Percentiles rank a stretch among this genome's conserved stretches.
phyloP scores from a whole-genome alignment of 306 rosid species.

The Quercus parvula region DNA sequence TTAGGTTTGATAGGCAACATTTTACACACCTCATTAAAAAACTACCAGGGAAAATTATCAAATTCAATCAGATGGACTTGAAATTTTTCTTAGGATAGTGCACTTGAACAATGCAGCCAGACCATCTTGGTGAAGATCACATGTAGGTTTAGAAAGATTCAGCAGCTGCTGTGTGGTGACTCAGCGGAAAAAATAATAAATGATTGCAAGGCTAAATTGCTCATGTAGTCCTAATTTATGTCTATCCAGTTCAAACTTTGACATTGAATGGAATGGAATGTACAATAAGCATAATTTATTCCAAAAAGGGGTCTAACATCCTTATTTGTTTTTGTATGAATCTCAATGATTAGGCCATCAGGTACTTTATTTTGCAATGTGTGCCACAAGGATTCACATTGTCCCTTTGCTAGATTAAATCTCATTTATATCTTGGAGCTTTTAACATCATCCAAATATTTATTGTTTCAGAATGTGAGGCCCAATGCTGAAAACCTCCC shows the following conservation, averaged over 20 bases:
- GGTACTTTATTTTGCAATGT: neutral
- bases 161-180: neutral
- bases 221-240: neutral
- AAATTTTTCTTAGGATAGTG: neutral
- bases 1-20: neutral
- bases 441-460: neutral
- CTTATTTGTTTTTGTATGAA: neutral
- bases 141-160: neutral
- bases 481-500: slow-evolving; percentile 87
- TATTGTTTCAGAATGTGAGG: slow-evolving; percentile 67
- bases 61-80: neutral
- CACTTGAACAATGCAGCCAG: neutral
- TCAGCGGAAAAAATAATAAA: neutral
- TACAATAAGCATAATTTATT: neutral
- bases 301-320: neutral
- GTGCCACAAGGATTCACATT: neutral
- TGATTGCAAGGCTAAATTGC: neutral
- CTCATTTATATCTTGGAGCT: neutral
- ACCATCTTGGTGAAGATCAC: neutral
- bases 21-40: neutral
- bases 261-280: neutral
- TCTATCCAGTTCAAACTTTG: neutral
- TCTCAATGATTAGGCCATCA: neutral
- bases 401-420: neutral
- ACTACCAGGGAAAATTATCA: neutral